A percentile compares a stretch with the other conserved stretches of the same genome.
Evolutionary conservation across 495 filamentous ascomycete genomes (phyloP).

Genomic region (Oidiodendron maius): DNA sequence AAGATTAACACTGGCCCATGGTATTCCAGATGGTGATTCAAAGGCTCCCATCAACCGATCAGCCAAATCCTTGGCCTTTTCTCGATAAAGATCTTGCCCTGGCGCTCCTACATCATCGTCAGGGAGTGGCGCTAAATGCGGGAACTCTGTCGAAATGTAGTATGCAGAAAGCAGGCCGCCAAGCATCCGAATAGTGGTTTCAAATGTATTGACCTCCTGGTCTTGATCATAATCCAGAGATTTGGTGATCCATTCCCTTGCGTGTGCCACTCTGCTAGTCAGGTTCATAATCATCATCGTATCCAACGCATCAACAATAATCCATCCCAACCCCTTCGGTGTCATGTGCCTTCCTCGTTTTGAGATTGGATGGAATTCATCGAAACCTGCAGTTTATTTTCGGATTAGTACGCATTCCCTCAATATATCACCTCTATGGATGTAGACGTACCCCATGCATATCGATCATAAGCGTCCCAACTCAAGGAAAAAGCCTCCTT

Average conservation of each 20-base stretch:
- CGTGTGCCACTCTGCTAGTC: conserved; percentile 76
- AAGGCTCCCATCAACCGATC: conserved; percentile 84
- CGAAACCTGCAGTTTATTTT: conserved; percentile 58
- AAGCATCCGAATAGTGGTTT: conserved; percentile 97
- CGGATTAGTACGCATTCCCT: neutral
- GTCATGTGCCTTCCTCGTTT: conserved; percentile 81
- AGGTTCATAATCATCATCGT: conserved; percentile 98
- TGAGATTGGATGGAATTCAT: conserved; percentile 77
- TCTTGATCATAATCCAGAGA: conserved; percentile 80
- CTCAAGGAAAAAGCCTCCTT: conserved; percentile 83
- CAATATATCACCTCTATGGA: neutral
- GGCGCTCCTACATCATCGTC: conserved; percentile 42
- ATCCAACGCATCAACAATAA: conserved; percentile 93
- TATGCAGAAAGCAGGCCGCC: conserved; percentile 92
- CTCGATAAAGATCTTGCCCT: conserved; percentile 87
- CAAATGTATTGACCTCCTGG: conserved; percentile 95
- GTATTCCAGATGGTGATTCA: conserved; percentile 78
- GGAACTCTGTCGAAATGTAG: conserved; percentile 74
- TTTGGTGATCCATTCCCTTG: conserved; percentile 85
- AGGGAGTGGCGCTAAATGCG: conserved; percentile 57
- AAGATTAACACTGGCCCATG: conserved; percentile 86
- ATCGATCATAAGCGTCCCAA: conserved; percentile 86
- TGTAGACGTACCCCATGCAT: conserved; percentile 81
- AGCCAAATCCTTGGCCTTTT: conserved; percentile 90
- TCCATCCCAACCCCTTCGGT: conserved; percentile 84